Evolutionary conservation across 2,329 filamentous ascomycete species (phyloP).

Genomic region (Colletotrichum tofieldiae): DNA sequence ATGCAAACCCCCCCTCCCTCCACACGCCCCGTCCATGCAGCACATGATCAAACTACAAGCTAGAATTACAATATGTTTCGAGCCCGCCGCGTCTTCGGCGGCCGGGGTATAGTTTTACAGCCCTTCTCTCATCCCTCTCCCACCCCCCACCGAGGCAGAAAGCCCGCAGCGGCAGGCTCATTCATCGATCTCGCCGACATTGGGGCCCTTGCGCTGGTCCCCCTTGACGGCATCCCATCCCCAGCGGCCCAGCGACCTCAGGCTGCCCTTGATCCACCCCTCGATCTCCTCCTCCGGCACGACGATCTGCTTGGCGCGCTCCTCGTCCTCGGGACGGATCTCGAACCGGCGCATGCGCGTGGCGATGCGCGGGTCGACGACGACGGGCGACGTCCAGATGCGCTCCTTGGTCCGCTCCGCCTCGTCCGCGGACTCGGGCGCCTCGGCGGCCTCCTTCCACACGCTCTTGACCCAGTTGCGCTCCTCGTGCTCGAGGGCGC

Average conservation of each 20-base stretch:
- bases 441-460: constrained; percentile 69
- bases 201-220: constrained; percentile 57
- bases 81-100: constrained; percentile 1
- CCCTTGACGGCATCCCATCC: constrained; percentile 57
- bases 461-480: constrained; percentile 87
- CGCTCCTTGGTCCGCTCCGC: constrained; percentile 70
- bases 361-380: constrained; percentile 82
- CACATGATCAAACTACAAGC: neutral
- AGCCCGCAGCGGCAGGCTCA: constrained; percentile 14
- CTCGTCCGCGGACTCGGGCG: constrained; percentile 49
- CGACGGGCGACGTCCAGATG: constrained; percentile 83
- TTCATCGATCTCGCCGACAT: constrained; percentile 58
- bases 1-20: constrained; percentile 13
- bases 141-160: too few species aligned
- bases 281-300: constrained; percentile 79
- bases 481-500: constrained; percentile 80
- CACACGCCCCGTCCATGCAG: constrained; percentile 18
- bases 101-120: constrained; percentile 28
- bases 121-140: neutral
- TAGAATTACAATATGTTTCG: constrained; percentile 37
- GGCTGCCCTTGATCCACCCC: constrained; percentile 76
- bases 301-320: constrained; percentile 73
- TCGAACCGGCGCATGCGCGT: constrained; percentile 87
- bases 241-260: constrained; percentile 70
- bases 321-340: constrained; percentile 79